Evolutionary conservation across 2,329 filamentous ascomycete genomes (phyloP).

Genomic region (Trichoderma gracile): DNA sequence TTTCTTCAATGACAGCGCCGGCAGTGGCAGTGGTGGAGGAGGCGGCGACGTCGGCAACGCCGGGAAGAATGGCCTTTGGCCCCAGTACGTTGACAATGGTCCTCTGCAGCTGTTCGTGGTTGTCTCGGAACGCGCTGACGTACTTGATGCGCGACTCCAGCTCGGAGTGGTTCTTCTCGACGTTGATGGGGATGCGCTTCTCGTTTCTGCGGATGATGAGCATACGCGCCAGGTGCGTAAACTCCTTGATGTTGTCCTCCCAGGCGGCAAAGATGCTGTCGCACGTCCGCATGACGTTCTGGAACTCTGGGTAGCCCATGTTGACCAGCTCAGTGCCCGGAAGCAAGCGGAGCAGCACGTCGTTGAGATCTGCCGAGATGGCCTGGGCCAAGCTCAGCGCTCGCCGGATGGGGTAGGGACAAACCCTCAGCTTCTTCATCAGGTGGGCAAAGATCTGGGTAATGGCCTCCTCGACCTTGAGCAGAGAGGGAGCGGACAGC

Average conservation of each 20-base stretch:
- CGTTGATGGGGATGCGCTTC: constrained; percentile 98
- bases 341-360: constrained; percentile 80
- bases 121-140: constrained; percentile 90
- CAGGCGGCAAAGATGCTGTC: constrained; percentile 86
- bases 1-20: constrained; percentile 80
- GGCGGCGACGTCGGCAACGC: constrained; percentile 42
- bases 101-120: constrained; percentile 94
- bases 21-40: constrained; percentile 40
- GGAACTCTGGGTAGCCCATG: constrained; percentile 88
- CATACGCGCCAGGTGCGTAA: constrained; percentile 95
- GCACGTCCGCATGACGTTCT: constrained; percentile 77
- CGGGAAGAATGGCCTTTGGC: constrained; percentile 62
- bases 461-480: constrained; percentile 86
- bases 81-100: constrained; percentile 98
- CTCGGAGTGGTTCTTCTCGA: constrained; percentile 81
- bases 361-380: constrained; percentile 90
- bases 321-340: constrained; percentile 88
- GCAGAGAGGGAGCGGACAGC: constrained; percentile 83
- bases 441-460: constrained; percentile 88
- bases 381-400: constrained; percentile 94
- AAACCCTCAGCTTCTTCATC: constrained; percentile 97
- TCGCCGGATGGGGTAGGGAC: constrained; percentile 89
- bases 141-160: constrained; percentile 91
- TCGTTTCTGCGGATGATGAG: constrained; percentile 91
- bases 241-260: constrained; percentile 96